Percentiles rank a stretch among this genome's conserved stretches.
phyloP scores from a whole-genome alignment of 2,329 filamentous ascomycete genomes.

The Cladosporium cucumerinum region DNA sequence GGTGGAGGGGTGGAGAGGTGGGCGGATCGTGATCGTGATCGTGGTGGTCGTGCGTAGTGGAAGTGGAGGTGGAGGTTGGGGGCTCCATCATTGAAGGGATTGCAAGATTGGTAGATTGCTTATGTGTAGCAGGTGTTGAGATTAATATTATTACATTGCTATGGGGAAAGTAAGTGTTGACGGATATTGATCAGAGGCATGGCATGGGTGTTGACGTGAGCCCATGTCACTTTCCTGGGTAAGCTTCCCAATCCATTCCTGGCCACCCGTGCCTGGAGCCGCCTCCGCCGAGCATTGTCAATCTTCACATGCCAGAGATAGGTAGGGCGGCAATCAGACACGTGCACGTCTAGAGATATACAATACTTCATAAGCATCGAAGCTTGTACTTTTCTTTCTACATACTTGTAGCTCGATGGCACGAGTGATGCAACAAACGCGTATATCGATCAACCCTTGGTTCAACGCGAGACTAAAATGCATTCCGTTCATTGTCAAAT shows the following conservation, averaged over 20 bases:
- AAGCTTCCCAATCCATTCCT: conserved; percentile 12
- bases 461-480: background rate
- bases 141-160: conserved; percentile 1
- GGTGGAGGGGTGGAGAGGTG: conserved; percentile 10
- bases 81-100: conserved; percentile 10
- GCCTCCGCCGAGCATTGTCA: background rate
- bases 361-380: background rate
- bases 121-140: background rate
- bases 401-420: background rate
- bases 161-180: background rate
- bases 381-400: background rate
- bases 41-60: background rate
- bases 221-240: conserved; percentile 1
- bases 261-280: conserved; percentile 8
- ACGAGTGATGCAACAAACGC: background rate
- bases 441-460: background rate
- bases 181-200: background rate
- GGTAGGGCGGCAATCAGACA: background rate
- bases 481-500: background rate
- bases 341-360: background rate
- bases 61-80: conserved; percentile 4
- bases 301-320: conserved; percentile 4
- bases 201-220: background rate
- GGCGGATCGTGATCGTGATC: background rate
- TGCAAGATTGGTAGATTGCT: background rate